These are phyloP conservation scores for Dictyostelium discoideum DNA, from an alignment of 78 protist genomes.

Conservation along the genomic window DNA sequence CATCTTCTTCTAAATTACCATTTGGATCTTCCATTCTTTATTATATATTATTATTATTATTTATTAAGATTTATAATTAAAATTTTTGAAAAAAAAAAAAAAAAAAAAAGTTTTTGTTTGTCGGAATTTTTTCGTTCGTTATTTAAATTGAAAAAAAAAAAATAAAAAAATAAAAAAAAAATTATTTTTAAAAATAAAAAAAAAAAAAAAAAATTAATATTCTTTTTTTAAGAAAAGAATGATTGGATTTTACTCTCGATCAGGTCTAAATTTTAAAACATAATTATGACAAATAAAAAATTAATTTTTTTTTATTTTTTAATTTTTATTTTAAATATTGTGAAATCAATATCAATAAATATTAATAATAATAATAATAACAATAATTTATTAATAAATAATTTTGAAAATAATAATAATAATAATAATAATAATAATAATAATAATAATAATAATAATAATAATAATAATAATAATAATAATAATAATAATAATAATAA, in stretches of 20 bases:
- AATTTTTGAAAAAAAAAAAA: neutral
- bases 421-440: neutral
- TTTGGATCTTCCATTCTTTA: neutral
- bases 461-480: neutral
- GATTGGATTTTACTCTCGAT: neutral
- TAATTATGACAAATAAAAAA: neutral
- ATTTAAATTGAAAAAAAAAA: neutral
- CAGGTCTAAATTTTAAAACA: neutral
- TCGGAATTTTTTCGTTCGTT: neutral
- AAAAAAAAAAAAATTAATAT: neutral
- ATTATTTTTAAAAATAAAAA: neutral
- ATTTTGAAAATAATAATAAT: too few relatives aligned
- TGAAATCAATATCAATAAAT: neutral
- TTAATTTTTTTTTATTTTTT: neutral
- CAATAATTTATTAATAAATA: too few relatives aligned
- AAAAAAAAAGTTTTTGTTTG: neutral
- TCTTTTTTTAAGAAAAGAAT: neutral
- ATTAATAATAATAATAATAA: neutral
- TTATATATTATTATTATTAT: neutral
- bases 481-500: neutral
- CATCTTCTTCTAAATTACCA: neutral
- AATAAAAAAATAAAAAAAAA: neutral
- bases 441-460: neutral
- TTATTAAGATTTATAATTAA: too few relatives aligned
- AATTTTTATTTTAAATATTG: neutral